Base-by-base conservation (phyloP, 1,284 basidiomycete genomes). In the Marasmius fiardii region DNA sequence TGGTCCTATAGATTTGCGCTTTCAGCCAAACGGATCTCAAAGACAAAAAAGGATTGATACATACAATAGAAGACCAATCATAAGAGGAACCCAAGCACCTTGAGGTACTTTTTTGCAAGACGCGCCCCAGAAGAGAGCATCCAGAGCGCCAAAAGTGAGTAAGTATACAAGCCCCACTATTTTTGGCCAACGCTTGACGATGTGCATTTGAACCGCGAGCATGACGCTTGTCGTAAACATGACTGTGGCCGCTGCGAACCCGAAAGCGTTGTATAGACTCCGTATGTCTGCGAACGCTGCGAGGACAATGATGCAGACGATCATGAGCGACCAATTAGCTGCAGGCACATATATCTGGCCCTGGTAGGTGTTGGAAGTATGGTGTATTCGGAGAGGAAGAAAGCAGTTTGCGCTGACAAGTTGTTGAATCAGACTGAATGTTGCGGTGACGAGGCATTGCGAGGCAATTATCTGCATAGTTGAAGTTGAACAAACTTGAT, bases 401-500 rank as follows among this genome's bases (percentile, higher is more conserved):
- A 88, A 76, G 51, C 75, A 75, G 55, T 80, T 79, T 66, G 80
- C 75, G 61, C 82, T 82, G 57, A 87, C 78, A 37, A 87, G 69
- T 68, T 88, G 85, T 58, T 87, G 84, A 14, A 81, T 64, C 33
- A 88, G 70, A 60, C 79, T 83, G 73, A 88, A 88, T 0, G 81
- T 81, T 0, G 83, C 86, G 0, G 85, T 84, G 61, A 88, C 87
- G 78, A 88, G 77, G 7, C 85, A 83, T 71, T 85, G 82, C 1
- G 83, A 83, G 2, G 82, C 82, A 31, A 82, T 78, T 41, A 82
- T 69, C 80, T 82, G n/a, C n/a, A n/a, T n/a, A 54, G 7, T 33
- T 33, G 23, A 4, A 49, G 14, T n/a, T 49, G 23, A 33, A 18
- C 14, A 35, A 43, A 26, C 20, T 12, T 5, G 11, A 34, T 58